These are phyloP conservation scores for Penicillium sclerotigenum DNA, from an alignment of 2,329 filamentous ascomycete species.

Conservation along the genomic window DNA sequence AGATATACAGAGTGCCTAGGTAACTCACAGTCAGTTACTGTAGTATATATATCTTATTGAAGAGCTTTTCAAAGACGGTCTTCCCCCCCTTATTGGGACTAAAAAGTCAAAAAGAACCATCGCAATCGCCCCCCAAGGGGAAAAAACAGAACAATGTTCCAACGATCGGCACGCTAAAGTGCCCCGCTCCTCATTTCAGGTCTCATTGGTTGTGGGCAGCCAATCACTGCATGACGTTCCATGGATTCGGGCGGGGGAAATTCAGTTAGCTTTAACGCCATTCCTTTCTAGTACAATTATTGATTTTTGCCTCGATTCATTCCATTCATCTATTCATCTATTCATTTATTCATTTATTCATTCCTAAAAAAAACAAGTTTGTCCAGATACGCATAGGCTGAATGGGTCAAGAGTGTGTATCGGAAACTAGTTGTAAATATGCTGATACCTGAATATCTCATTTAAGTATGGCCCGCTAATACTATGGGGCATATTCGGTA, in stretches of 20 bases:
- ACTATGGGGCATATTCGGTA: constrained; percentile 6
- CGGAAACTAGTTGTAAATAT: background rate
- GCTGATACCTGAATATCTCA: background rate
- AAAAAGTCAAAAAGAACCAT: background rate
- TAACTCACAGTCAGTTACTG: background rate
- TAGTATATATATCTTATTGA: background rate
- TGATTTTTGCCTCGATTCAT: background rate
- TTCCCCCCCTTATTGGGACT: background rate
- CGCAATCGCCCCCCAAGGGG: background rate
- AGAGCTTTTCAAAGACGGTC: background rate
- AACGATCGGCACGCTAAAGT: constrained; percentile 7
- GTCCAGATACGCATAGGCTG: background rate
- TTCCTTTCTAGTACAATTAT: background rate
- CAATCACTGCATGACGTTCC: constrained; percentile 2
- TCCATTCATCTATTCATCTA: too few species aligned
- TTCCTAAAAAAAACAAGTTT: background rate
- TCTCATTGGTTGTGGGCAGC: background rate
- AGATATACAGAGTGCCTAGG: background rate
- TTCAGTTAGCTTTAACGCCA: constrained; percentile 1
- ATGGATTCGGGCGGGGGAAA: background rate
- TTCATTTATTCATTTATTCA: too few species aligned
- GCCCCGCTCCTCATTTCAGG: constrained; percentile 6
- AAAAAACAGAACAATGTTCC: constrained; percentile 5
- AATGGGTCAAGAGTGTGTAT: background rate
- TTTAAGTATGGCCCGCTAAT: background rate